Evolutionary conservation across 1,139 yeast species (phyloP), one percentile per base, ranked within the genome.

Genomic region (Blastobotrys capitulatus): DNA sequence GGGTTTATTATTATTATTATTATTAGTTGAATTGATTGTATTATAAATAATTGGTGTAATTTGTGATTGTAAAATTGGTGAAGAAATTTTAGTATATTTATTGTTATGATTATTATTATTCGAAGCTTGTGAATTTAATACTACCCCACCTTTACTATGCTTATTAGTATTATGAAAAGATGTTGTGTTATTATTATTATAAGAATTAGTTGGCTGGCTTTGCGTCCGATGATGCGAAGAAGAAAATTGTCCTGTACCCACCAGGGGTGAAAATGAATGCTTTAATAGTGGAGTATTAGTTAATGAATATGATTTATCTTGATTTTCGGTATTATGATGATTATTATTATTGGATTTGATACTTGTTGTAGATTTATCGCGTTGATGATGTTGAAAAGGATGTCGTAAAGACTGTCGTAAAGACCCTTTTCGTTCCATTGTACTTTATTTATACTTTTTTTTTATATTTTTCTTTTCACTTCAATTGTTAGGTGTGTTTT

Each of bases 41-140:
- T n/a, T 15, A 16, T 42, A 42, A 7, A 42, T 15, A 29, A 42
- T 29, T 15, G 45, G 45, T 29, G 45, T 42, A 16, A 32, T 31
- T 6, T 31, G 20, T 13, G 38, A 32, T 13, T 42, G 36, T 29
- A 42, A 38, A 36, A 42, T 38, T 20, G 45, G 45, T 38, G 45
- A 20, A 18, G 45, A 42, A 18, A 42, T 42, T 19, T 37, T 22
- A 6, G 32, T 10, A 29, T 3, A 3, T 6, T 4, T 3, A 3
- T 9, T 29, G 32, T 29, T 29, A 29, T 4, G 4, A 6, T 29
- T 29, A 29, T 29, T 4, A 29, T 29, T 4, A 10, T 10, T 29
- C 12, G 32, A 29, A 22, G 25, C 25, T 22, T 22, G 25, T 22
- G 25, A 22, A 22, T 22, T 22, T 22, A 7, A 22, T 22, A 7